Evolutionary conservation across 768 basidiomycete genomes (phyloP), one percentile per base, ranked within the genome.

Genomic region (Coprinopsis sp.): DNA sequence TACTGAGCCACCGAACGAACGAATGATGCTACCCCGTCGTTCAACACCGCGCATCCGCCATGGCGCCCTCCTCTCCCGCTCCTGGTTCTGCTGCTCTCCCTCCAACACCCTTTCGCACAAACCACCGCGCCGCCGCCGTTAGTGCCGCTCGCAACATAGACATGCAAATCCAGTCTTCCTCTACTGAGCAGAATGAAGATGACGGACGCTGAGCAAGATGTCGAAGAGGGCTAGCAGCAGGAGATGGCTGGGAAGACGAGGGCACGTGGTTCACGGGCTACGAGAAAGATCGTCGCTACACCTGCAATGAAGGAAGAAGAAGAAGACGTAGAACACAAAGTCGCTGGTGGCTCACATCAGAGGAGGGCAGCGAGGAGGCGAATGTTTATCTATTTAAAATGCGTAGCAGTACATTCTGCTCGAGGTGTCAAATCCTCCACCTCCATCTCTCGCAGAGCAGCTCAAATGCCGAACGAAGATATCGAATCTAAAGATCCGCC

Each of bases 401-500:
- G n/a, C n/a, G n/a, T n/a, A n/a, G n/a, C n/a, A n/a, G n/a, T n/a
- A n/a, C n/a, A n/a, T n/a, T n/a, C n/a, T n/a, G n/a, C n/a, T n/a
- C n/a, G n/a, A n/a, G n/a, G n/a, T n/a, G n/a, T n/a, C n/a, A n/a
- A n/a, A n/a, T n/a, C n/a, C n/a, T 60, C 12, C 65, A 67, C 6
- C 64, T 69, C 28, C 69, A 64, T 3, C 72, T 71, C 11, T 67
- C 66, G 53, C 69, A 64, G 19, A 60, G 68, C 6, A 67, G 66
- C 34, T 68, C 65, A 13, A 69, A 67, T 4, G 64, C 59, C 16
- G 59, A 55, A 48, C 5, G 58, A 64, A 28, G 58, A 60, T 2
- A 59, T 59, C 5, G 61, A 55, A n/a, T 56, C 58, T 11, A 72
- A 68, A 33, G 71, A 67, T 52, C 10, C 50, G 77, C 70, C 5